These are phyloP conservation scores for Planoprotostelium fungivorum DNA, from an alignment of 78 protist genomes.

Conservation along the genomic window DNA sequence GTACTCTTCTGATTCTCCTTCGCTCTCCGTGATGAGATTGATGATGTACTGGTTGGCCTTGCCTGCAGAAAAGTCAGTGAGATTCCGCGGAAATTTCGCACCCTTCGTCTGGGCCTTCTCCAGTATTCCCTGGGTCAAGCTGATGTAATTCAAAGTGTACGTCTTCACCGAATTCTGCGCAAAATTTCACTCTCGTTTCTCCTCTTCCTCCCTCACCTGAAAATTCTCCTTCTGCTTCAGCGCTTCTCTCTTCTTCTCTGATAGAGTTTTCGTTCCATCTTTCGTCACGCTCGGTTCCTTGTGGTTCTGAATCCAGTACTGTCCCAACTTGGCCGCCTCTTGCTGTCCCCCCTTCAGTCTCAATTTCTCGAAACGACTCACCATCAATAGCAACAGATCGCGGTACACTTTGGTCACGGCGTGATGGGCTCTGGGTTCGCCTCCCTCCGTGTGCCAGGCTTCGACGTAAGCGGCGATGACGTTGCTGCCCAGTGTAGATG, in stretches of 20 bases:
- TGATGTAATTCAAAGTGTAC: neutral
- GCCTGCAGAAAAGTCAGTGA: too few species aligned
- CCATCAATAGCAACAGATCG: neutral
- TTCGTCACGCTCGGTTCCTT: neutral
- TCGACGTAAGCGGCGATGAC: neutral
- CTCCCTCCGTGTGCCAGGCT: neutral
- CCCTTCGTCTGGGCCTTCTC: neutral
- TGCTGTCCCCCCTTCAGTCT: neutral
- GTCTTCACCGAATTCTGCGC: neutral
- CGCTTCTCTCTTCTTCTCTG: neutral
- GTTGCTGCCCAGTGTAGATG: neutral
- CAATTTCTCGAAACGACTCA: neutral
- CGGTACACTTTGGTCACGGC: too few species aligned
- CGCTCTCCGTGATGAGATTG: neutral
- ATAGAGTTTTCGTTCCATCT: neutral
- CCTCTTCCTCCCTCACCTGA: neutral
- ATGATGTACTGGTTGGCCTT: neutral
- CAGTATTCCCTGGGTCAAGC: neutral
- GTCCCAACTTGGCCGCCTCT: neutral
- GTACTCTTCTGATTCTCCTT: neutral
- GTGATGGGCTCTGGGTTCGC: neutral
- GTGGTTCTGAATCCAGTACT: neutral
- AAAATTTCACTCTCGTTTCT: neutral
- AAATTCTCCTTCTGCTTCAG: neutral
- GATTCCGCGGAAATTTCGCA: neutral